Percentiles rank a stretch among this genome's conserved stretches.
phyloP scores from a whole-genome alignment of 352 stramenopile species.

The Albugo candida region DNA sequence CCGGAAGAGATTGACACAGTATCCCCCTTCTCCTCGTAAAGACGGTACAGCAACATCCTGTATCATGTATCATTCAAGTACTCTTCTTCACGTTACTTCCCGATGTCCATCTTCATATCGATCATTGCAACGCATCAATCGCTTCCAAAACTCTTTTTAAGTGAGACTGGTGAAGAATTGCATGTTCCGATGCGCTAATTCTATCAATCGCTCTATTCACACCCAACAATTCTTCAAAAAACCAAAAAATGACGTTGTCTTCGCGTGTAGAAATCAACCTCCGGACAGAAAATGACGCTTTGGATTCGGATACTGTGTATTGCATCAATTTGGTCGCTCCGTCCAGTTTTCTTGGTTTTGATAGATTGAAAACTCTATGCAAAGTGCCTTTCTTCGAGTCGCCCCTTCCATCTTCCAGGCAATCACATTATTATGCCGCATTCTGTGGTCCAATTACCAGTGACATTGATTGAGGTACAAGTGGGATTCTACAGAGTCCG shows the following conservation, averaged over 20 bases:
- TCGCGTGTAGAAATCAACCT: constrained; percentile 26
- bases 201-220: constrained; percentile 66
- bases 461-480: too few relatives aligned
- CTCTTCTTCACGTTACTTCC: constrained; percentile 54
- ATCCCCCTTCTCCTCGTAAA: too few relatives aligned
- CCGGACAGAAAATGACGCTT: constrained; percentile 41
- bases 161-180: constrained; percentile 24
- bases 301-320: constrained; percentile 35
- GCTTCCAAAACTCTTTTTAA: constrained; percentile 13
- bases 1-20: too few relatives aligned
- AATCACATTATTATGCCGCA: constrained; percentile 21
- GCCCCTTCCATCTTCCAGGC: constrained; percentile 21
- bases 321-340: constrained; percentile 63
- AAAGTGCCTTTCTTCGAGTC: constrained; percentile 37
- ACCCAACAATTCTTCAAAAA: constrained; percentile 21
- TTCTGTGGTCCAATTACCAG: constrained; percentile 67
- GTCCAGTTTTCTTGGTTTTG: constrained; percentile 31
- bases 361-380: constrained; percentile 59
- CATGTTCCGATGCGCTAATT: constrained; percentile 37
- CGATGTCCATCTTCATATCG: constrained; percentile 31
- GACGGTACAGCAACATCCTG: too few relatives aligned
- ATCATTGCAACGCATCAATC: constrained; percentile 33
- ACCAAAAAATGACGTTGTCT: constrained; percentile 10
- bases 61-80: constrained; percentile 40
- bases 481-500: too few relatives aligned